Evolutionary conservation across 2,329 filamentous ascomycete genomes (phyloP), one percentile per base, ranked within the genome.

Genomic region (Penicillium sclerotigenum): DNA sequence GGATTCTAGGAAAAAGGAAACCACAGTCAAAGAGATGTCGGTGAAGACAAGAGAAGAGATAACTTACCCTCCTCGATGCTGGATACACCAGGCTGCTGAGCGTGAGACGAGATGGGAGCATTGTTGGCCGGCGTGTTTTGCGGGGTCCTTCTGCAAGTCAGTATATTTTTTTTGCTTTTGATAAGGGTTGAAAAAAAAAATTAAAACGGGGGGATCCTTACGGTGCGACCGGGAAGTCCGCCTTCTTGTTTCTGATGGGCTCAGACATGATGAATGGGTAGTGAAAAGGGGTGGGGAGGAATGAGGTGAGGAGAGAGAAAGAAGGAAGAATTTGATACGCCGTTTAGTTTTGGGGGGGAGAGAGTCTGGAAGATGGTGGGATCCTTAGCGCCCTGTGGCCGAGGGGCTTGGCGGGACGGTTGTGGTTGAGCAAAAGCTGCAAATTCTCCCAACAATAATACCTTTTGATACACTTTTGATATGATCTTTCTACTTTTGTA

Each of bases 51-150:
- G 38, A 45, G 54, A 43, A 48, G 46, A 58, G 34, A 47, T 4
- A 37, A 81, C 84, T 76, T 79, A 97, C 94, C 94, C 86, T 99
- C 94, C 77, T 93, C 94, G 81, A 99, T 97, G 77, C 91, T 97
- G 65, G 90, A 82, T 62, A 99, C 88, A 65, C 89, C 90, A 61
- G 94, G 94, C 79, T 96, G 91, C 80, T 96, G 91, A 67, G 95
- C 94, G 78, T 94, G 93, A 61, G 93, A 97, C 52, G 92, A 96
- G 79, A 99, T 97, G 64, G 94, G 94, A 66, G 95, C 94, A 81
- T 93, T 92, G 79, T 87, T 91, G 65, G 91, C 89, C 66, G 94
- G 94, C 54, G 94, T 99, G 82, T 99, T 99, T 80, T 99, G 94
- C 72, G 94, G 94, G 72, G 94, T 99, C 71, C 94, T 97, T 51